Evolutionary conservation across 1,284 basidiomycete species (phyloP).

Genomic region (Boletellus deceptivus): DNA sequence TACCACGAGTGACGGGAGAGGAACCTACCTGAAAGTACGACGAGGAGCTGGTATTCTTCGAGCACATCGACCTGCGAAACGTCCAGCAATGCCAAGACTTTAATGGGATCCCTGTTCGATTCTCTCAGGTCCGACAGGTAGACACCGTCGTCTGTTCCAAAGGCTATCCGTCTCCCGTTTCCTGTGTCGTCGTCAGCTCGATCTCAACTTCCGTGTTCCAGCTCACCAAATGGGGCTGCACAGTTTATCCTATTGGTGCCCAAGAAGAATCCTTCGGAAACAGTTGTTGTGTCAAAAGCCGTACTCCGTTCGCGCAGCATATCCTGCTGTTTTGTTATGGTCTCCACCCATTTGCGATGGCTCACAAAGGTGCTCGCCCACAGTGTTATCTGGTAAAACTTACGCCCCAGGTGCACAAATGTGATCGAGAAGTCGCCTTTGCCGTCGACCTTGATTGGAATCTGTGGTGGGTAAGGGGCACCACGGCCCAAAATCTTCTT

Average conservation of each 20-base stretch:
- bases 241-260: slow-evolving; percentile 88
- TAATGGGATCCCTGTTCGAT: slow-evolving; percentile 77
- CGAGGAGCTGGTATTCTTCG: slow-evolving; percentile 93
- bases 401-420: slow-evolving; percentile 90
- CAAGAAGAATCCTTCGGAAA: slow-evolving; percentile 88
- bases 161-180: slow-evolving; percentile 85
- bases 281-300: slow-evolving; percentile 83
- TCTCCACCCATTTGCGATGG: slow-evolving; percentile 94
- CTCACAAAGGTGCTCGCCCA: slow-evolving; percentile 88
- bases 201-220: neutral
- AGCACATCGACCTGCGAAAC: slow-evolving; percentile 96
- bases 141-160: slow-evolving; percentile 96
- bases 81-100: slow-evolving; percentile 86
- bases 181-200: slow-evolving; percentile 44
- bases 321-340: slow-evolving; percentile 89
- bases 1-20: neutral
- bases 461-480: slow-evolving; percentile 42
- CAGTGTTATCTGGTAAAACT: slow-evolving; percentile 89
- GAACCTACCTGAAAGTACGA: slow-evolving; percentile 85
- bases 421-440: slow-evolving; percentile 93
- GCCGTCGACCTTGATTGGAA: slow-evolving; percentile 58
- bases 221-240: slow-evolving; percentile 91
- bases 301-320: slow-evolving; percentile 79
- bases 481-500: slow-evolving; percentile 56
- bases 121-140: slow-evolving; percentile 89